Evolutionary conservation across 1,284 basidiomycete genomes (phyloP).

Genomic region (Ustilago shanxiensis): DNA sequence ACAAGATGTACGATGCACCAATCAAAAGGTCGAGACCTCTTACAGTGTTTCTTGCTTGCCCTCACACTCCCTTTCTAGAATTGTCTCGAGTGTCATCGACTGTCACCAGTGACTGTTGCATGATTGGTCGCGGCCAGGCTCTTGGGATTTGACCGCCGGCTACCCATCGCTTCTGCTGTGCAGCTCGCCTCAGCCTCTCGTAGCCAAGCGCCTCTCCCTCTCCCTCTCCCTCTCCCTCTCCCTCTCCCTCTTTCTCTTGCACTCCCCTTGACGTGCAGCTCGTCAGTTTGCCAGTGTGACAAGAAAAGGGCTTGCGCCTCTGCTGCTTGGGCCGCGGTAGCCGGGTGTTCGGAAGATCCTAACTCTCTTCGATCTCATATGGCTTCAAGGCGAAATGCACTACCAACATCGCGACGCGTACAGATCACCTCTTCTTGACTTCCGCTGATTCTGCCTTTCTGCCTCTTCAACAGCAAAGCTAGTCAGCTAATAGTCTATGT

Average conservation of each 20-base stretch:
- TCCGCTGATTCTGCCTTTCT: background rate
- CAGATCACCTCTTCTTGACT: background rate
- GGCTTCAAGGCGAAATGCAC: background rate
- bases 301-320: background rate
- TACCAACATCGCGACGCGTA: background rate
- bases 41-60: background rate
- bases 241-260: no score
- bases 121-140: background rate
- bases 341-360: slow-evolving; percentile 9
- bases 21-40: background rate
- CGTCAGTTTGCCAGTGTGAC: no score
- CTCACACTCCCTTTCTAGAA: background rate
- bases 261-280: no score
- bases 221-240: background rate
- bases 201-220: background rate
- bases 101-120: slow-evolving; percentile 4
- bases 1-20: background rate
- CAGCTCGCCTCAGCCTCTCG: background rate
- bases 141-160: background rate
- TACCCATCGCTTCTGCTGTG: slow-evolving; percentile 2
- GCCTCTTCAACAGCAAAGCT: background rate
- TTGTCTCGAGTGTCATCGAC: background rate
- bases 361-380: background rate
- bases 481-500: background rate
- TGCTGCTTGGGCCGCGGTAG: background rate